These are phyloP conservation scores for Malus domestica DNA, from an alignment of 306 rosid genomes.

Conservation along the genomic window DNA sequence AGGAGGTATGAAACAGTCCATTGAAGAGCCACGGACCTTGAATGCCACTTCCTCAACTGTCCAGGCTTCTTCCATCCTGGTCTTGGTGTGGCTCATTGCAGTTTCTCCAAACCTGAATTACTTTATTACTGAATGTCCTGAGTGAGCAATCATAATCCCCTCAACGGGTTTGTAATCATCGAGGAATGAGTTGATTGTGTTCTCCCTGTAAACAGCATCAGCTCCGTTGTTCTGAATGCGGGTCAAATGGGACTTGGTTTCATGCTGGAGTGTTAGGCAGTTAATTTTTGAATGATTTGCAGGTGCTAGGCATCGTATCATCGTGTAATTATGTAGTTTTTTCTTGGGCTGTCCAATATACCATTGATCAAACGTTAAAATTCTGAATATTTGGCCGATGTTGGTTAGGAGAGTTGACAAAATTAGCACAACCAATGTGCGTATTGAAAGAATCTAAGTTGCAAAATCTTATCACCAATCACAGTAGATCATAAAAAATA, in stretches of 20 bases:
- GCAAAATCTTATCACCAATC: no score
- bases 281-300: no score
- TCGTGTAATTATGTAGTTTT: no score
- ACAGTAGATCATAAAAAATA: no score
- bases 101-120: slow-evolving; percentile 99
- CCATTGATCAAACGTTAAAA: no score
- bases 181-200: slow-evolving; percentile 87
- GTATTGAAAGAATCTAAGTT: no score
- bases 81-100: slow-evolving; percentile 95
- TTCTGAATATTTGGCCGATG: no score
- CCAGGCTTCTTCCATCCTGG: slow-evolving; percentile 99
- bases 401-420: no score
- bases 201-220: slow-evolving; percentile 95
- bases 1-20: slow-evolving; percentile 94
- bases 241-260: slow-evolving; percentile 65
- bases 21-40: slow-evolving; percentile 67
- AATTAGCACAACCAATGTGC: no score
- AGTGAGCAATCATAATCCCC: slow-evolving; percentile 92
- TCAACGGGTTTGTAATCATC: slow-evolving; percentile 85
- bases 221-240: slow-evolving; percentile 95
- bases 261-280: no score
- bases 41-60: slow-evolving; percentile 94
- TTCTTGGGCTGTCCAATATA: no score
- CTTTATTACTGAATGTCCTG: slow-evolving; percentile 84
- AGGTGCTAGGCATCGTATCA: no score